Evolutionary conservation across 352 stramenopile genomes (phyloP).

Genomic region (Phytophthora agathidicida): DNA sequence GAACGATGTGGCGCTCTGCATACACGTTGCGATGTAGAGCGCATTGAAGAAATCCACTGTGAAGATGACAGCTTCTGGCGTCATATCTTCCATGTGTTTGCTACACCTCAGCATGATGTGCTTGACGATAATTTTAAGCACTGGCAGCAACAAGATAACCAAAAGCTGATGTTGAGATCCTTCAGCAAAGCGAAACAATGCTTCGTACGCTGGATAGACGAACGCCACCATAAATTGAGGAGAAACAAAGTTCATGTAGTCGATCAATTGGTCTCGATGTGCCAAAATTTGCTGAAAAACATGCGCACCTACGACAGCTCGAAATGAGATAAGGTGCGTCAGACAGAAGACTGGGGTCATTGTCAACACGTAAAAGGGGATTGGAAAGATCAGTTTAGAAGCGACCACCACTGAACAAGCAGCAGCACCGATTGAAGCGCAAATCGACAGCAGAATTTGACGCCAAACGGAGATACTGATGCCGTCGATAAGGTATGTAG

Average conservation of each 20-base stretch:
- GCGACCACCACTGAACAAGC: not conserved
- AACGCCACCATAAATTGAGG: conserved; percentile 3
- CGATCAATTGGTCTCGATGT: not conserved
- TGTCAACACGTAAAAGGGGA: conserved; percentile 7
- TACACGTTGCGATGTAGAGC: conserved; percentile 22
- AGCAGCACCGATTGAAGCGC: not conserved
- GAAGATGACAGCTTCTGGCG: conserved; percentile 25
- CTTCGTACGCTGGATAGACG: conserved; percentile 14
- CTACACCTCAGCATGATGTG: conserved; percentile 8
- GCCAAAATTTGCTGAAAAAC: not conserved
- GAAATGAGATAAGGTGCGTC: not conserved
- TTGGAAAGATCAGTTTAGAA: conserved; percentile 2
- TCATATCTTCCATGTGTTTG: conserved; percentile 16
- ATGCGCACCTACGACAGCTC: not conserved
- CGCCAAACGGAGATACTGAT: not conserved
- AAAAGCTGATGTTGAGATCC: conserved; percentile 9
- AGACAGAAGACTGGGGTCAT: not conserved
- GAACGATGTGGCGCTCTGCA: conserved; percentile 15
- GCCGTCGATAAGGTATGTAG: conserved; percentile 8
- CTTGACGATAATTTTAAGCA: conserved; percentile 10
- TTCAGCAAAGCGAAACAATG: conserved; percentile 5
- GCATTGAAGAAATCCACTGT: conserved; percentile 28
- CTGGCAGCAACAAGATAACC: conserved; percentile 8
- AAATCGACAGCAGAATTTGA: not conserved
- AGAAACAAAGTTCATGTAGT: conserved; percentile 9